Evolutionary conservation across 2,329 filamentous ascomycete genomes (phyloP).

Genomic region (Colletotrichum zoysiae): DNA sequence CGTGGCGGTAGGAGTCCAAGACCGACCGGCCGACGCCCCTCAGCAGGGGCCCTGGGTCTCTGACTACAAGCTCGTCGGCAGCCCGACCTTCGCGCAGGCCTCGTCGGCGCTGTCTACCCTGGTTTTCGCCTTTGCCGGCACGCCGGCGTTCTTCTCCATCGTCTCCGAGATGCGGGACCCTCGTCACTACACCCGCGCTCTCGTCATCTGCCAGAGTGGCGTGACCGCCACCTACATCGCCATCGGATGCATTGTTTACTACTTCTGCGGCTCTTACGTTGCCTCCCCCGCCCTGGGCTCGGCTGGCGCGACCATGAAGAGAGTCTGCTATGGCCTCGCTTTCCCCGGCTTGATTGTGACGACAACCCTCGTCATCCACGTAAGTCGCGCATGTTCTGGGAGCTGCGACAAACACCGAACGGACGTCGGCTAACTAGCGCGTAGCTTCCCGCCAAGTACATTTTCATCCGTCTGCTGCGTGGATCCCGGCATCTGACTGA

Average conservation of each 20-base stretch:
- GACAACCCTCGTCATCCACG: conserved; percentile 47
- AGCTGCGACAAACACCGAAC: accelerated
- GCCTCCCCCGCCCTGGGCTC: conserved; percentile 61
- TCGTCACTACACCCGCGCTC: conserved; percentile 47
- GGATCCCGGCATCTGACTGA: conserved; percentile 48
- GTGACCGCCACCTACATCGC: conserved; percentile 51
- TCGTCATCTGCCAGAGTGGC: conserved; percentile 46
- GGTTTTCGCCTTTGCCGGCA: conserved; percentile 55
- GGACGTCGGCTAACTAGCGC: not conserved
- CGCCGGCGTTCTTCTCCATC: conserved; percentile 52
- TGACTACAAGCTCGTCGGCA: conserved; percentile 64
- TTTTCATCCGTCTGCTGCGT: conserved; percentile 47
- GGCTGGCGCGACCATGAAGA: conserved; percentile 57
- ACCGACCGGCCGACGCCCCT: conserved; percentile 46
- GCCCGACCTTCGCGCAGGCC: conserved; percentile 66
- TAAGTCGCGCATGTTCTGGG: conserved; percentile 31
- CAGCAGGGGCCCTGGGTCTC: conserved; percentile 44
- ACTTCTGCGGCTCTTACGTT: conserved; percentile 60
- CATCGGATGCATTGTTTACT: conserved; percentile 57
- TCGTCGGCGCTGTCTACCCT: conserved; percentile 52
- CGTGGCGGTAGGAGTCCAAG: conserved; percentile 49
- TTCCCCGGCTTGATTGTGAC: conserved; percentile 49
- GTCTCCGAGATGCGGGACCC: conserved; percentile 53
- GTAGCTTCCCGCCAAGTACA: conserved; percentile 46
- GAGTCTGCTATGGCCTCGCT: conserved; percentile 58